Conservation (phyloP, 2,329 filamentous ascomycete species). For the Neofusicoccum parvum region DNA sequence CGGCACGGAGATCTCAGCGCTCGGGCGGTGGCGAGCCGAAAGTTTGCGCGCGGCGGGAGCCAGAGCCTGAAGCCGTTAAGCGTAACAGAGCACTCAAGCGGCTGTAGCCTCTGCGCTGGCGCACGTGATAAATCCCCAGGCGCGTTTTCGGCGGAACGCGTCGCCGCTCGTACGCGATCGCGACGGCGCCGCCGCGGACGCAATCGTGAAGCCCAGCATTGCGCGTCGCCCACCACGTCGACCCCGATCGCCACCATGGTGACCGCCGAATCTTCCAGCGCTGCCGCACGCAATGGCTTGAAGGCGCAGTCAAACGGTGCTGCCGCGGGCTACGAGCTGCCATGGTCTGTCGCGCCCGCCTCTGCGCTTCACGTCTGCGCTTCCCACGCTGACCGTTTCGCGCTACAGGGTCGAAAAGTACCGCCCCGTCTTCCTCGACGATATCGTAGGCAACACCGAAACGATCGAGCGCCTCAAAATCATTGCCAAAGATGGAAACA, state of each 20-base stretch:
- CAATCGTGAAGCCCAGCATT: background rate
- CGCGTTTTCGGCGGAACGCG: constrained; percentile 7
- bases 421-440: constrained; percentile 89
- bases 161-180: background rate
- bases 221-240: constrained; percentile 6
- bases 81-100: background rate
- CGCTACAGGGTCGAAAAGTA: constrained; percentile 91
- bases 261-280: constrained; percentile 53
- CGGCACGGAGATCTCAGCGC: constrained; percentile 9
- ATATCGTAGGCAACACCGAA: constrained; percentile 96
- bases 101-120: too few relatives aligned
- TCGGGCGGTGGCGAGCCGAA: constrained; percentile 10
- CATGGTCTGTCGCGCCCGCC: constrained; percentile 60
- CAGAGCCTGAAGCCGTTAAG: background rate
- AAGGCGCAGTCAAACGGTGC: constrained; percentile 40
- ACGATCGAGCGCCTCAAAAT: constrained; percentile 97
- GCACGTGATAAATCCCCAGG: background rate
- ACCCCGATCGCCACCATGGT: constrained; percentile 41
- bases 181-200: background rate
- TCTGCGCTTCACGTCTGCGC: background rate
- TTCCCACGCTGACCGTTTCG: background rate
- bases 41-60: background rate
- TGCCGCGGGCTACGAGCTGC: constrained; percentile 69
- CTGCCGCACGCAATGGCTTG: constrained; percentile 46
- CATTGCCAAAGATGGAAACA: constrained; percentile 97